These are phyloP conservation scores for Mycosphaerella arachidis DNA, from an alignment of 2,329 filamentous ascomycete species.

Conservation along the genomic window DNA sequence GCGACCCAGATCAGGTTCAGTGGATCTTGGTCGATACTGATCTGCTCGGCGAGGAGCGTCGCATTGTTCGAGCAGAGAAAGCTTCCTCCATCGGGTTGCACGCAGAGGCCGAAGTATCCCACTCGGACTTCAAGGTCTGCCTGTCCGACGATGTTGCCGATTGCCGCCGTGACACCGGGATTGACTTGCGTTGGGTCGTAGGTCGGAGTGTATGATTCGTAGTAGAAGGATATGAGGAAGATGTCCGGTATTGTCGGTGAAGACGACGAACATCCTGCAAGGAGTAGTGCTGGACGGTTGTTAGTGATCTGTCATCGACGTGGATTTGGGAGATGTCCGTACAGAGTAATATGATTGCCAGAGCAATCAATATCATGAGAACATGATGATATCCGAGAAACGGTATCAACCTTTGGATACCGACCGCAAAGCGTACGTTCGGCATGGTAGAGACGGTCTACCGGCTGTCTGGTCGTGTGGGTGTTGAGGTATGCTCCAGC, in stretches of 20 bases:
- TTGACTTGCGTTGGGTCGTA: conserved; percentile 86
- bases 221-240: conserved; percentile 98
- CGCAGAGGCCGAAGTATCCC: conserved; percentile 96
- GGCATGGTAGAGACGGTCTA: conserved; percentile 42
- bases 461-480: conserved; percentile 28
- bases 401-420: conserved; percentile 54
- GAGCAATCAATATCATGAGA: conserved; percentile 92
- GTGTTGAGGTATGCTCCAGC: conserved; percentile 16
- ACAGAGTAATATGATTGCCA: conserved; percentile 94
- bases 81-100: conserved; percentile 79
- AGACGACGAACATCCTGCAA: conserved; percentile 94
- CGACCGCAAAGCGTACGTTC: conserved; percentile 47
- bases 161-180: conserved; percentile 78
- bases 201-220: conserved; percentile 75
- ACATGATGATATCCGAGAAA: conserved; percentile 73
- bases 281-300: conserved; percentile 64
- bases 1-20: conserved; percentile 97
- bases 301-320: conserved; percentile 5
- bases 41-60: conserved; percentile 82
- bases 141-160: conserved; percentile 81
- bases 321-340: conserved; percentile 37
- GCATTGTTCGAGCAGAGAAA: conserved; percentile 98
- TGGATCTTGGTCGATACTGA: conserved; percentile 87
- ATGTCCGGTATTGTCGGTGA: conserved; percentile 92
- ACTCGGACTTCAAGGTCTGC: conserved; percentile 86